Base-by-base conservation (phyloP, 2,329 filamentous ascomycete genomes). In the Colletotrichum liriopes region DNA sequence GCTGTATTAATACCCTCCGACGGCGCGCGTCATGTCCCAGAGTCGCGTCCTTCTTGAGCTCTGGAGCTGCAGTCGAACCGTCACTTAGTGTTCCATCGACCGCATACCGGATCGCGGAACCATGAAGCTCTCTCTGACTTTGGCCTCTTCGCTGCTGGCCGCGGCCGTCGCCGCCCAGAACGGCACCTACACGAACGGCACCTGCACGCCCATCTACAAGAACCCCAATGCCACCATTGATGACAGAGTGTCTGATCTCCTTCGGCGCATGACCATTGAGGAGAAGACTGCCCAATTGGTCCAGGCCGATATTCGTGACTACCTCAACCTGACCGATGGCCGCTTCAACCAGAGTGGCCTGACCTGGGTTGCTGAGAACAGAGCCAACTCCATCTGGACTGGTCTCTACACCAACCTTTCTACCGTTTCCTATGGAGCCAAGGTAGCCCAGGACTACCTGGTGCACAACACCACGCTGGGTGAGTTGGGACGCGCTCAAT, bases 251-350 rank as follows among this genome's bases (percentile, higher is more conserved):
- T 80, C 87, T 12, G 92, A 94, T 78, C 86, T 95, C 6, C 82
- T 95, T 64, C 88, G 88, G 16, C 88, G 91, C 32, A 95, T 95
- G 93, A 93, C 91, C 0, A 87, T 93, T 66, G 86, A 92, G 77
- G 93, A 95, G 72, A 95, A 95, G 82, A 88, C 90, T 55, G 87
- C 91, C 1, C 93, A 94, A 79, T 84, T 92, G 75, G 85, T 92
- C 37, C 91, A 92, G 78, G 90, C 92, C 59, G 93, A 94, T 77
- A 86, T 95, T 72, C 86, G 88, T 7, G 93, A 94, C 78, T 95
- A 92, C 90, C 87, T 94, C 79, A 90, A 94, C 78, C 86, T 86
- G n/a, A 91, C 89, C 0, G 87, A 88, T 43, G 91, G 91, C 67
- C 84, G 82, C n/a, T 90, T 93, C 82, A 94, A 94, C 78, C 84